phyloP scores from a whole-genome alignment of 495 filamentous ascomycete genomes.

The Aspergillus nidulans region DNA sequence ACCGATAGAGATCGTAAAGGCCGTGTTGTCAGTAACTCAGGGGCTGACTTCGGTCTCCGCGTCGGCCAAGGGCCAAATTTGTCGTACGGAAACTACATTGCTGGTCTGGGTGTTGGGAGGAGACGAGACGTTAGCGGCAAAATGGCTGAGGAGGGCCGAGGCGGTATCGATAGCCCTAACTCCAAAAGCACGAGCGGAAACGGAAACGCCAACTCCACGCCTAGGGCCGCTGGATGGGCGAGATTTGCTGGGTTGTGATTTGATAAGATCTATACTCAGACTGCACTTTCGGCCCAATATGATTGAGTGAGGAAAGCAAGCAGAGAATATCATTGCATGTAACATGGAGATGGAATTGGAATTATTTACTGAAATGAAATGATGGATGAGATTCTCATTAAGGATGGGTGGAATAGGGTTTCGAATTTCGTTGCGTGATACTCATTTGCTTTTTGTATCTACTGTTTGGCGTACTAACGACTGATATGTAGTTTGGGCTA shows the following conservation, averaged over 20 bases:
- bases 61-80: slow-evolving; percentile 25
- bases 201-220: slow-evolving; percentile 9
- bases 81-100: slow-evolving; percentile 57
- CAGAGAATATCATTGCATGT: not conserved
- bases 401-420: slow-evolving; percentile 1
- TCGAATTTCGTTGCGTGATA: slow-evolving; percentile 6
- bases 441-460: slow-evolving; percentile 5
- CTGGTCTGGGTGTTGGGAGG: slow-evolving; percentile 43
- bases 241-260: slow-evolving; percentile 42
- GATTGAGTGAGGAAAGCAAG: not conserved
- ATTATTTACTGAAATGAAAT: not conserved
- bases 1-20: slow-evolving; percentile 41
- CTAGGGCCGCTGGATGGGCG: slow-evolving; percentile 44
- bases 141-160: slow-evolving; percentile 77
- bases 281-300: no score
- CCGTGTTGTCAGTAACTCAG: slow-evolving; percentile 52
- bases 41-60: slow-evolving; percentile 43
- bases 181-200: not conserved
- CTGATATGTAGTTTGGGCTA: slow-evolving; percentile 5
- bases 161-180: slow-evolving; percentile 25
- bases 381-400: not conserved
- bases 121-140: slow-evolving; percentile 77
- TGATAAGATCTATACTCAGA: not conserved
- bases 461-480: slow-evolving; percentile 11
- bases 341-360: not conserved